Evolutionary conservation across 2,329 filamentous ascomycete species (phyloP), one percentile per base, ranked within the genome.

Genomic region (Pseudogymnoascus sp.): DNA sequence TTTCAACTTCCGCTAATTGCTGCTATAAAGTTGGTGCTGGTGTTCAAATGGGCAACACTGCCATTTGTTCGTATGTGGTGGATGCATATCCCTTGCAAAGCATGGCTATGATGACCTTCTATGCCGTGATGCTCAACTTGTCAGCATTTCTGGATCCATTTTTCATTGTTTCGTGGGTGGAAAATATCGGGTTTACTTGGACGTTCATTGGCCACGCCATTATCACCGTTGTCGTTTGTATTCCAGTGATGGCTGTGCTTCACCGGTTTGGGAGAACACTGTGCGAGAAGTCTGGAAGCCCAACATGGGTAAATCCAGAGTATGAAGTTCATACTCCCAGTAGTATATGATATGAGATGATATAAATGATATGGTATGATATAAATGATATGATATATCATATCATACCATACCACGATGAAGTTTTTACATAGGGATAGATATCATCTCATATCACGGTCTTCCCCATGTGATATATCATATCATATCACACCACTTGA

Each of bases 41-140:
- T 18, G 79, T 84, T 64, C 82, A 85, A 64, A 79, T 83, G 61
- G 81, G 82, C 28, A 85, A 84, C 68, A 82, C 81, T 0, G 77
- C 79, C 1, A 72, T 80, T 9, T 80, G 76, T 49, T 75, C 77
- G 5, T 85, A 85, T 68, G 76, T 84, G 12, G 77, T 85, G 31
- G 83, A 85, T 68, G 76, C 76, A 45, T 84, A 85, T 69, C 81
- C 81, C 0, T 69, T 81, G 12, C 81, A 84, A 68, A 79, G 79
- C 40, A 84, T 81, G 70, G 79, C 79, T 41, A 74, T 81, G 40
- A 76, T 83, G 31, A 81, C 78, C 7, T 84, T 83, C 68, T 84
- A 83, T 68, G 75, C 79, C 7, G 80, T 83, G 3, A 74, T 82
- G 55, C 74, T 83, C 40, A 84, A 83, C 66, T 28, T 65, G 16